A percentile compares a stretch with the other conserved stretches of the same genome.
Evolutionary conservation across 257 asterid genomes (phyloP).

Genomic region (Solanum clarkiae): DNA sequence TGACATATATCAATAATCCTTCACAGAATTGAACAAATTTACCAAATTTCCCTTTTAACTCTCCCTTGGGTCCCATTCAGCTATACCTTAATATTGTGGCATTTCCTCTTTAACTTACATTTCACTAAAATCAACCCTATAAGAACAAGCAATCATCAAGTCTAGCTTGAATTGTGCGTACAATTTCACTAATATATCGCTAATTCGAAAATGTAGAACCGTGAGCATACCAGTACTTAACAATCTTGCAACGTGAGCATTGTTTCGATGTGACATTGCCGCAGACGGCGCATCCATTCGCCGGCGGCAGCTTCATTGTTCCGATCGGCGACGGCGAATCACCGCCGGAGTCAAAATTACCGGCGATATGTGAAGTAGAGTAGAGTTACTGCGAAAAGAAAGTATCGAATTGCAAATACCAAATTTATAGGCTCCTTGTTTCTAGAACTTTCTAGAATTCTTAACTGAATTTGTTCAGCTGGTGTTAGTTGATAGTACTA

Average conservation of each 20-base stretch:
- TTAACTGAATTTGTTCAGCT: neutral
- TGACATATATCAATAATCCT: neutral
- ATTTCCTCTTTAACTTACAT: neutral
- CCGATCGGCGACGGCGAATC: neutral
- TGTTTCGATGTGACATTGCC: conserved; percentile 27
- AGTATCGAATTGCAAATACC: neutral
- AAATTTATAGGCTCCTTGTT: neutral
- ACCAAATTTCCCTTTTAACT: neutral
- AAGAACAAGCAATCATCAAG: neutral
- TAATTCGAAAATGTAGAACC: neutral
- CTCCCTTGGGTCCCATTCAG: no score
- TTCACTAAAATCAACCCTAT: neutral
- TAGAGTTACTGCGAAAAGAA: neutral
- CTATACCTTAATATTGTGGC: neutral
- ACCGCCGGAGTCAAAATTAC: neutral
- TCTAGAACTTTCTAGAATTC: neutral
- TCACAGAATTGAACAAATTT: neutral
- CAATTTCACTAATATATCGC: neutral
- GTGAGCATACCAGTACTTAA: conserved; percentile 59
- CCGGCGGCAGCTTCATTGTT: conserved; percentile 7
- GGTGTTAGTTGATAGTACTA: neutral
- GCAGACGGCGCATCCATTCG: conserved; percentile 48
- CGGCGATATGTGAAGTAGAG: neutral
- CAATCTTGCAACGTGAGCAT: conserved; percentile 70
- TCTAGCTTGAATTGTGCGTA: neutral